These are phyloP conservation scores for Ophiostoma ulmi DNA, from an alignment of 2,329 filamentous ascomycete genomes.

Conservation along the genomic window DNA sequence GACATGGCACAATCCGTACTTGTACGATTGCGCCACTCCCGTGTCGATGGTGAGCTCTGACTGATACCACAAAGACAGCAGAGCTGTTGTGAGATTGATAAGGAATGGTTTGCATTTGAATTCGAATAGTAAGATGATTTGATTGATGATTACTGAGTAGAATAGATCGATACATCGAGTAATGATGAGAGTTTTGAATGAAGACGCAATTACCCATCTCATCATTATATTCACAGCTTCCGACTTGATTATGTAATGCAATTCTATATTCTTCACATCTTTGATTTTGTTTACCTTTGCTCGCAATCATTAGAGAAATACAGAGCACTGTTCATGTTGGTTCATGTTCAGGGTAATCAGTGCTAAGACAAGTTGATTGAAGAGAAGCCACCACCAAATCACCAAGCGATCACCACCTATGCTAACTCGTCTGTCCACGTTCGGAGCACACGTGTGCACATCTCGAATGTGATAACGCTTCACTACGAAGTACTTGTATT, in stretches of 20 bases:
- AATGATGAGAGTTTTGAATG: background rate
- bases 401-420: background rate
- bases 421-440: background rate
- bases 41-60: slow-evolving; percentile 12
- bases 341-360: too few relatives aligned
- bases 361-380: too few relatives aligned
- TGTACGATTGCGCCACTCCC: slow-evolving; percentile 2
- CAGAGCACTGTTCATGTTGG: too few relatives aligned
- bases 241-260: background rate
- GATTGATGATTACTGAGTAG: too few relatives aligned
- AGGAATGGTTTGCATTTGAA: background rate
- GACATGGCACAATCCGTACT: slow-evolving; percentile 12
- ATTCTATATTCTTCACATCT: background rate
- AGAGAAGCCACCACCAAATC: too few relatives aligned
- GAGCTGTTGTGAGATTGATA: background rate
- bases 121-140: too few relatives aligned
- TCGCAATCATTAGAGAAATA: too few relatives aligned
- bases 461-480: background rate
- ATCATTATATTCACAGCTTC: background rate
- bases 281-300: too few relatives aligned
- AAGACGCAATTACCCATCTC: background rate
- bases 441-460: background rate
- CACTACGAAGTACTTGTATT: background rate
- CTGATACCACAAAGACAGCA: slow-evolving; percentile 1
- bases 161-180: too few relatives aligned